Percentiles rank a stretch among this genome's conserved stretches.
Conservation (phyloP, 1,284 basidiomycete genomes). For the Pascua sp. region DNA sequence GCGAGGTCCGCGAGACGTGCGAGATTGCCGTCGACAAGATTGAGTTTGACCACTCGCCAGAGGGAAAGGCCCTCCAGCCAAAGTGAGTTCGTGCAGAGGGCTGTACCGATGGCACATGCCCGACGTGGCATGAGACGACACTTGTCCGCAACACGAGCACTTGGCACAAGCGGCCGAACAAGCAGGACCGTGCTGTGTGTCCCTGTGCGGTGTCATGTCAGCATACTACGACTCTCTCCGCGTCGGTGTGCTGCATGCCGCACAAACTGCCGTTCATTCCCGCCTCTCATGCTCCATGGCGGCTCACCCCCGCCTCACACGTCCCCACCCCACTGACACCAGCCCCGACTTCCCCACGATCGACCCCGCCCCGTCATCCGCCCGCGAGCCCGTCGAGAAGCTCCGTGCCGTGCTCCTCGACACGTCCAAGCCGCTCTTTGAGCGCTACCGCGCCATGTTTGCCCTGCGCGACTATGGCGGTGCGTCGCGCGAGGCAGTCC, state of each 20-base stretch:
- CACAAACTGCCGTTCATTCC: background rate
- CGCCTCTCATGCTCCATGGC: too few species aligned
- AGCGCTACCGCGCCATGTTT: conserved; percentile 98
- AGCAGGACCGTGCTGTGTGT: too few species aligned
- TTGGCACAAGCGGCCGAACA: too few species aligned
- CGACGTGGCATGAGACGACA: background rate
- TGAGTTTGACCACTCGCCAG: conserved; percentile 73
- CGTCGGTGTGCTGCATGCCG: too few species aligned
- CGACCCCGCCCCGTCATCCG: conserved; percentile 78
- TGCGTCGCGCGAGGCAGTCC: conserved; percentile 61
- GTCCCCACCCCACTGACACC: conserved; percentile 3
- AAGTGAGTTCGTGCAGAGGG: conserved; percentile 34
- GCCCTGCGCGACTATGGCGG: conserved; percentile 86
- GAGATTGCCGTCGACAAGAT: conserved; percentile 96
- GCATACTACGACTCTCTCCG: too few species aligned
- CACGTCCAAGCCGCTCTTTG: conserved; percentile 70
- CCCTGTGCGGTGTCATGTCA: too few species aligned
- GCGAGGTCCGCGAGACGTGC: conserved; percentile 90
- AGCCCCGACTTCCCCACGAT: conserved; percentile 76
- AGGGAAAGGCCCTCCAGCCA: conserved; percentile 42
- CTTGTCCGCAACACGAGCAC: background rate
- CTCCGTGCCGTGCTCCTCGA: conserved; percentile 69
- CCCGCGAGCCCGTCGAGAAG: conserved; percentile 42
- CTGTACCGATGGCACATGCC: too few species aligned
- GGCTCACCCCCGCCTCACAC: background rate